Evolutionary conservation across 225 moss, liverwort and hornwort genomes (phyloP), one percentile per base, ranked within the genome.

Genomic region (Sphagnum contortum): DNA sequence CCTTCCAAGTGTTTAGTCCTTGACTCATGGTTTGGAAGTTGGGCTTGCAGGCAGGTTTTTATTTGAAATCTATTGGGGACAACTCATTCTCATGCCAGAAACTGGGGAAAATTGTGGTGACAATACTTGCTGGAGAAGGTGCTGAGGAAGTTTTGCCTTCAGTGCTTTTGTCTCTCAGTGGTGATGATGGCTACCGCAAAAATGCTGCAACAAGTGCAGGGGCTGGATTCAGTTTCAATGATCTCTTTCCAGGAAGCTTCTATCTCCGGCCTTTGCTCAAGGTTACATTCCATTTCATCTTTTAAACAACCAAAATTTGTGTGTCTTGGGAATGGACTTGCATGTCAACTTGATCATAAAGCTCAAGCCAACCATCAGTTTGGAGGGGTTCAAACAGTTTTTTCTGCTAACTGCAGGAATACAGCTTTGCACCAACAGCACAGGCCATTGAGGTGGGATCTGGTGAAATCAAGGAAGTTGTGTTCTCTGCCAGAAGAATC

Each of bases 101-200:
- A 61, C 84, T 93, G 58, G 89, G 93, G 64, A 76, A 84, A 75
- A 84, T 93, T 64, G 61, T 86, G 58, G 93, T 93, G 58, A 70
- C 77, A 55, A 88, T 90, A 48, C 62, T 74, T 48, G 90, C 88
- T 7, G 90, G 90, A 45, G 87, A 84, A 48, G 86, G 86, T 57
- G 93, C 93, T 65, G 93, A 93, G 72, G 81, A 84, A 48, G 61
- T 72, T 44, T 75, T 93, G 58, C 90, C 93, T 62, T 79, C 88
- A 29, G 86, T 89, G 64, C 78, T 93, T 9, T 83, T 93, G 48
- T 93, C 93, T 52, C 74, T 93, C 6, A 93, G 93, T 68, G 93
- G 93, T 61, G 93, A 93, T 74, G 83, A 86, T 72, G 90, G 90
- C 57, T 93, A 90, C 65, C 88, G 93, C 44, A 93, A 93, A 74